Base-by-base conservation (phyloP, 225 moss, liverwort and hornwort genomes). In the Rhytidiadelphus loreus region DNA sequence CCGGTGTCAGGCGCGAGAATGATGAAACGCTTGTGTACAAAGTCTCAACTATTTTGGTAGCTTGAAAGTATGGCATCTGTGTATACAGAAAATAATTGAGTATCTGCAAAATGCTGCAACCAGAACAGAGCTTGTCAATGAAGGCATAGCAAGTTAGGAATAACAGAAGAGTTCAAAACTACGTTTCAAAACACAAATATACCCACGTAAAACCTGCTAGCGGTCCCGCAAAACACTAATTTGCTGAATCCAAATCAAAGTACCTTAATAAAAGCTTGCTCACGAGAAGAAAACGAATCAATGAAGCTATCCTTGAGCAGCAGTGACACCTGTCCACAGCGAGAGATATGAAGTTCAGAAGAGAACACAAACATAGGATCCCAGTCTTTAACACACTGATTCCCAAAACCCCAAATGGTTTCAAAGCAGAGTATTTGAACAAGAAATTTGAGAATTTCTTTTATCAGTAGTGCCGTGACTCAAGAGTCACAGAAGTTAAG, bases 251-350 rank as follows among this genome's bases (percentile, higher is more conserved):
- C 18, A 75, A 74, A 63, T 57, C 46, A 46, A 84, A 86, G 58
- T 93, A 97, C 98, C 97, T 98, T 98, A 85, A 98, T 98, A 80
- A 98, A 98, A 57, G 95, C 93, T 85, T 97, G 96, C 85, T 98
- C 98, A 88, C 96, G 94, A 61, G 94, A 92, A 86, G 95, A 92
- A 90, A 97, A 98, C 70, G 98, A 97, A 93, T 97, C 98, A 79
- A 98, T 97, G 86, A 98, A 98, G 83, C 98, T 98, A 88, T 98
- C 98, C 85, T 98, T 98, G 68, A 98, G 88, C 89, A 98, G 84
- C 64, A 98, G 89, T 32, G 97, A 98, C 43, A 98, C 98, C 98
- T 98, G 91, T 32, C 7, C 89, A 92, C 78, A 50, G 59, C n/a
- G 5, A 80, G 53, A 74, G 28, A 43, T 24, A 52, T 18, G 32